Evolutionary conservation across 106 monocot species (phyloP).

Genomic region (Amphibolis antarctica): DNA sequence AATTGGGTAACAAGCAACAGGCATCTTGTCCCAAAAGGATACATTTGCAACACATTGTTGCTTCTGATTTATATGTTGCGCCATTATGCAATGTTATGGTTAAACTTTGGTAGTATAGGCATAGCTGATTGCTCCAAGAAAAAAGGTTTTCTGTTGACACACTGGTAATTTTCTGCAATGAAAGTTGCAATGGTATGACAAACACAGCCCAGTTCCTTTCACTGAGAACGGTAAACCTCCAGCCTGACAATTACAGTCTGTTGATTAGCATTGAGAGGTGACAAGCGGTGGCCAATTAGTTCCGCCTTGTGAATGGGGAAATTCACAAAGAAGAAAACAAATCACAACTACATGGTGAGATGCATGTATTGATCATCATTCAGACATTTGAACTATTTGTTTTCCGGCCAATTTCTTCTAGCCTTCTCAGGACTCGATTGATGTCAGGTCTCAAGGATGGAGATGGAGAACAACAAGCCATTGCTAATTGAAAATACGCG

Average conservation of each 20-base stretch:
- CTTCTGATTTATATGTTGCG: no score
- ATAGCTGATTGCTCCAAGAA: not conserved
- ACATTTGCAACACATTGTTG: no score
- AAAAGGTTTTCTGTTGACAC: not conserved
- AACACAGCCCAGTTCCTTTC: not conserved
- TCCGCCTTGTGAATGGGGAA: not conserved
- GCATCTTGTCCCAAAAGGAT: no score
- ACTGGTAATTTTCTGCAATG: constrained; percentile 1
- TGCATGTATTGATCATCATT: not conserved
- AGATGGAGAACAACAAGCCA: constrained; percentile 76
- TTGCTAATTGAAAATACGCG: constrained; percentile 60
- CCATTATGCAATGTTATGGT: no score
- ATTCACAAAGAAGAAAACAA: not conserved
- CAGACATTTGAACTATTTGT: not conserved
- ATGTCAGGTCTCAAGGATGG: constrained; percentile 69
- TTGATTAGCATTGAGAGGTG: not conserved
- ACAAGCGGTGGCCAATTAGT: not conserved
- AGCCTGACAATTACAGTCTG: not conserved
- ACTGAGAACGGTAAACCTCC: not conserved
- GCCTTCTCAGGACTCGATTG: constrained; percentile 34
- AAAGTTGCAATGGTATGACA: not conserved
- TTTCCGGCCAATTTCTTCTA: constrained; percentile 34
- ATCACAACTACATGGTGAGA: not conserved
- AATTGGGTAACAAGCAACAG: no score
- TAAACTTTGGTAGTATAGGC: not conserved